These are phyloP conservation scores for Aureobasidium sp. DNA, from an alignment of 2,329 filamentous ascomycete genomes.

Conservation along the genomic window DNA sequence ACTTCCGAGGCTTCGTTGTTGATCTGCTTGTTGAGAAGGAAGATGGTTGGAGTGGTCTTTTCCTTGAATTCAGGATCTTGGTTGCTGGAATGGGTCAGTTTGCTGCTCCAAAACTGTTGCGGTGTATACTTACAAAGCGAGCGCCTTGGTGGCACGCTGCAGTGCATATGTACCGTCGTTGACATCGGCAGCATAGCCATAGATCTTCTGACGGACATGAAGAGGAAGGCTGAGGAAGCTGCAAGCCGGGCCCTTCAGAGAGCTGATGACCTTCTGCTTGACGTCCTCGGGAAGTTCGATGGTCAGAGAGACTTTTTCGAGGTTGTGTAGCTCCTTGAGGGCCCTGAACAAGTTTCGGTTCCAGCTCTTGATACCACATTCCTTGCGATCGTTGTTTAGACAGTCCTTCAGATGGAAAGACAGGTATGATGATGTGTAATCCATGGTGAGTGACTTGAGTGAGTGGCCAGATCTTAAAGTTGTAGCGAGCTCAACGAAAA, in stretches of 20 bases:
- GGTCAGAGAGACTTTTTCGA: conserved; percentile 22
- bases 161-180: conserved; percentile 17
- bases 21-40: conserved; percentile 32
- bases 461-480: conserved; percentile 24
- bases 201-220: conserved; percentile 26
- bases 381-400: conserved; percentile 13
- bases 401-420: conserved; percentile 24
- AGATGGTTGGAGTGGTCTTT: conserved; percentile 26
- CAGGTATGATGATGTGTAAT: conserved; percentile 21
- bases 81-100: neutral
- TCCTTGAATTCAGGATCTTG: conserved; percentile 4
- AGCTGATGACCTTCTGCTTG: conserved; percentile 21
- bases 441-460: conserved; percentile 25
- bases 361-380: conserved; percentile 27
- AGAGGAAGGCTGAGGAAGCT: conserved; percentile 24
- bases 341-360: conserved; percentile 18
- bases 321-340: conserved; percentile 20
- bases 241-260: conserved; percentile 20
- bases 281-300: conserved; percentile 21
- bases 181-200: conserved; percentile 22
- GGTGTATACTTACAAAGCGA: neutral
- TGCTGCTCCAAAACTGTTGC: neutral
- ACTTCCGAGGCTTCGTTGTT: conserved; percentile 25
- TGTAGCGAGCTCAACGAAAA: conserved; percentile 22
- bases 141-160: neutral